Percentiles rank a stretch among this genome's conserved stretches.
phyloP scores from a whole-genome alignment of 257 asterid genomes.

The Ilex asprella region DNA sequence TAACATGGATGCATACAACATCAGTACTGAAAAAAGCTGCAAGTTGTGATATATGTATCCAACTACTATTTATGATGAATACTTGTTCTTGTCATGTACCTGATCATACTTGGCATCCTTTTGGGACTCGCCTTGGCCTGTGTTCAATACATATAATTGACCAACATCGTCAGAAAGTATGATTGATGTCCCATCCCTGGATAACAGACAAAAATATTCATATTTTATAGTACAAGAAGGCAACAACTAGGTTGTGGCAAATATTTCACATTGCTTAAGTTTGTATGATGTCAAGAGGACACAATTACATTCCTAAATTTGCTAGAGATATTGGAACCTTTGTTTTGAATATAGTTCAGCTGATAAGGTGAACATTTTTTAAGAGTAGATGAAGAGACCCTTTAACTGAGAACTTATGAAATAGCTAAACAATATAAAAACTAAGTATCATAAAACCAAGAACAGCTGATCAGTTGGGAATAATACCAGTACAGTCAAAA shows the following conservation, averaged over 20 bases:
- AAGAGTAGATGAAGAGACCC: too few species aligned
- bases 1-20: constrained; percentile 19
- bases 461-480: too few species aligned
- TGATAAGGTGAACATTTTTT: too few species aligned
- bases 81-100: constrained; percentile 31
- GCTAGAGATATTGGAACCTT: too few species aligned
- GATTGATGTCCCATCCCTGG: constrained; percentile 96
- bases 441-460: neutral
- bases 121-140: constrained; percentile 97
- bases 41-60: constrained; percentile 4
- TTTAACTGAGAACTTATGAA: neutral
- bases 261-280: too few species aligned
- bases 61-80: constrained; percentile 8
- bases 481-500: too few species aligned
- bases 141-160: constrained; percentile 72
- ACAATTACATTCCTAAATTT: too few species aligned
- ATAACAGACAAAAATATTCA: constrained; percentile 10
- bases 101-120: constrained; percentile 89
- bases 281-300: too few species aligned
- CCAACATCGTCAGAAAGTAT: constrained; percentile 97
- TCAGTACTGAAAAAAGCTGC: constrained; percentile 14
- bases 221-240: neutral
- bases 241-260: too few species aligned
- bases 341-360: too few species aligned
- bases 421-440: neutral